These are phyloP conservation scores for Erysimum cheiri DNA, from an alignment of 441 rosid species.

Conservation along the genomic window DNA sequence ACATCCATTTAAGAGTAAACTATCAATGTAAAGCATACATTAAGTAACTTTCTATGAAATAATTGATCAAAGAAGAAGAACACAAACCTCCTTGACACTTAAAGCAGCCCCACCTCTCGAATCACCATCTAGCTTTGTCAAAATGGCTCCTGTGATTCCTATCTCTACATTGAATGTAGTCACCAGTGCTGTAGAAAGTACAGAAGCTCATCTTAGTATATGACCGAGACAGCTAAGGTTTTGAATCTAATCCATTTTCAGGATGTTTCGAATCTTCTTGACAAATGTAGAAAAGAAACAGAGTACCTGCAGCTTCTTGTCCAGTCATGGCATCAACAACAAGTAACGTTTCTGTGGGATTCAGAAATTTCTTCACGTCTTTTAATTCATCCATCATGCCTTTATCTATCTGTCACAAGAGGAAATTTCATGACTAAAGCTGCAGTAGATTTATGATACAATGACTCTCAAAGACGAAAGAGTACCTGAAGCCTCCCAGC, in stretches of 20 bases:
- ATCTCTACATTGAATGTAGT: slow-evolving; percentile 95
- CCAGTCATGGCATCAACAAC: slow-evolving; percentile 99
- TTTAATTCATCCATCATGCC: slow-evolving; percentile 98
- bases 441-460: slow-evolving; percentile 21
- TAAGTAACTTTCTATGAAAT: background rate
- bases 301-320: slow-evolving; percentile 97
- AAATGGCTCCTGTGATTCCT: slow-evolving; percentile 97
- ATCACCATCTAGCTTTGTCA: slow-evolving; percentile 98
- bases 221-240: background rate
- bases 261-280: background rate
- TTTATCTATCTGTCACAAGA: slow-evolving; percentile 79
- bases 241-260: background rate
- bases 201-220: slow-evolving; percentile 2
- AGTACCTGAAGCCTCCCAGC: slow-evolving; percentile 99
- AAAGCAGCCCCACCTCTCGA: slow-evolving; percentile 99
- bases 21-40: background rate
- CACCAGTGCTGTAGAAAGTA: slow-evolving; percentile 70
- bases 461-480: slow-evolving; percentile 23
- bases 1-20: slow-evolving; percentile 33
- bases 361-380: slow-evolving; percentile 82
- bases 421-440: slow-evolving; percentile 26
- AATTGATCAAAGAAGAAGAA: slow-evolving; percentile 2
- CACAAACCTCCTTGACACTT: slow-evolving; percentile 93
- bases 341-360: slow-evolving; percentile 95
- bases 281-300: background rate